Conservation (phyloP, 257 asterid species). For the Ligustrum vulgare region DNA sequence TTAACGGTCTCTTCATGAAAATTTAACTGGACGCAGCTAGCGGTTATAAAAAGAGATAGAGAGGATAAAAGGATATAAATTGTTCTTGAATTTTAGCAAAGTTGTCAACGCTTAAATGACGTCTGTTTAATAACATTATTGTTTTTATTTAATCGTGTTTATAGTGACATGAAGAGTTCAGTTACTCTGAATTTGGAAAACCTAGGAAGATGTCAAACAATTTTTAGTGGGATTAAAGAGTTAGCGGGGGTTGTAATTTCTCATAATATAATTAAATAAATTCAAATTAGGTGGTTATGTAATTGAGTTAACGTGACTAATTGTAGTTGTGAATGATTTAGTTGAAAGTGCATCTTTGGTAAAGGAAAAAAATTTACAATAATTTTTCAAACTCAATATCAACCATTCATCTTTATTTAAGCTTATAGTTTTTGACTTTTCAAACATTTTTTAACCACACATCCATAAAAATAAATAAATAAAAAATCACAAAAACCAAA, state of each 20-base stretch:
- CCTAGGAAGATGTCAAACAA: slow-evolving; percentile 17
- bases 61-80: not conserved
- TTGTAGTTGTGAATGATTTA: not conserved
- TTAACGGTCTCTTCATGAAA: slow-evolving; percentile 2
- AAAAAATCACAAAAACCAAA: no score
- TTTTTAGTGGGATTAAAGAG: not conserved
- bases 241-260: not conserved
- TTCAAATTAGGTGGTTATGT: not conserved
- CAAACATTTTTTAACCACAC: no score
- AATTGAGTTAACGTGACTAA: no score
- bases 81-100: not conserved
- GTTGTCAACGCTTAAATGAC: slow-evolving; percentile 27
- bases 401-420: no score
- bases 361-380: no score
- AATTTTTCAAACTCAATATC: no score
- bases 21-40: not conserved
- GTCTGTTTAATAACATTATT: slow-evolving; percentile 15
- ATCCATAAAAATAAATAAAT: no score
- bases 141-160: not conserved
- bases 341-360: no score
- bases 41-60: not conserved
- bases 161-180: slow-evolving; percentile 32
- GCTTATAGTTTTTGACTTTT: no score
- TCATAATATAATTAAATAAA: no score
- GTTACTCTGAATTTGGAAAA: slow-evolving; percentile 21